phyloP scores from a whole-genome alignment of 345 rosid species.

The Ceriops tagal region DNA sequence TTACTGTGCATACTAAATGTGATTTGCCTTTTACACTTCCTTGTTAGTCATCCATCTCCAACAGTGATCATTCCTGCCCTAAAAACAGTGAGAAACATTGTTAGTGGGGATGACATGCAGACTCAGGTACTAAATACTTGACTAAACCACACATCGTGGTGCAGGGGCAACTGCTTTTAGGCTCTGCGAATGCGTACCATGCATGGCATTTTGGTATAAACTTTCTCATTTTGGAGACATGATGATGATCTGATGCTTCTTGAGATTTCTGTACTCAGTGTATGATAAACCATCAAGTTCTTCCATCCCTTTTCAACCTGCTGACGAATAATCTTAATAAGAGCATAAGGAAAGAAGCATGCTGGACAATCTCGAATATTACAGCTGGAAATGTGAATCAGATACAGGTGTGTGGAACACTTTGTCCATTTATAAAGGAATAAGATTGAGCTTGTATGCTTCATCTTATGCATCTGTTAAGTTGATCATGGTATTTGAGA shows the following conservation, averaged over 20 bases:
- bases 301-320: constrained; percentile 24
- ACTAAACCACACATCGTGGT: no score
- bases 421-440: not conserved
- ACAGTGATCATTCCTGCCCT: constrained; percentile 30
- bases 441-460: no score
- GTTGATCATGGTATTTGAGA: no score
- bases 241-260: not conserved
- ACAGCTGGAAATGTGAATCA: constrained; percentile 34
- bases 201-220: not conserved
- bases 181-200: no score
- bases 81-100: constrained; percentile 32
- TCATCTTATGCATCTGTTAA: no score
- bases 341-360: constrained; percentile 35
- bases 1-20: not conserved
- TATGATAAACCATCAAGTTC: constrained; percentile 24
- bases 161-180: no score
- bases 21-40: not conserved
- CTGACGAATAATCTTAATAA: constrained; percentile 22
- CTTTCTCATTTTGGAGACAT: not conserved
- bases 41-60: constrained; percentile 25
- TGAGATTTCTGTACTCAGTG: constrained; percentile 14
- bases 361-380: constrained; percentile 34
- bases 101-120: constrained; percentile 32
- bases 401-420: constrained; percentile 22
- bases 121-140: constrained; percentile 23